Evolutionary conservation across 1,139 yeast species (phyloP), one percentile per base, ranked within the genome.

Genomic region (Candida frijolesensis): DNA sequence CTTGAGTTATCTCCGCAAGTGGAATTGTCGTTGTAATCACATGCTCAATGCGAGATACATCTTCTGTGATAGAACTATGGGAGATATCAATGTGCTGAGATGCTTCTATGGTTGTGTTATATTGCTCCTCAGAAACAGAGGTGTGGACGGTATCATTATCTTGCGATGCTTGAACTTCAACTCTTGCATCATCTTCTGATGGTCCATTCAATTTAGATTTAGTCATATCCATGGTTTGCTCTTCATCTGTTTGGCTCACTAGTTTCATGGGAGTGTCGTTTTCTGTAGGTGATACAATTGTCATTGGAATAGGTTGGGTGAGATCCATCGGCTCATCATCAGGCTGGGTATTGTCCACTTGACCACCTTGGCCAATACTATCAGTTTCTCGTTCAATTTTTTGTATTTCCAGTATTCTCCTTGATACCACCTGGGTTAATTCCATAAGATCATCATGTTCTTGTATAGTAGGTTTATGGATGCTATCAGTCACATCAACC

Each of bases 21-120:
- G 76, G 75, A 2, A 68, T 60, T 9, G 61, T 65, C 0, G 67
- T 58, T 1, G 70, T 68, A 1, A 56, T 46, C 8, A 56, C 59
- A 8, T 55, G 48, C 49, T 38, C 45, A 34, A 33, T 37, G 11
- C 25, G 45, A 14, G 45, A 34, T 25, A 15, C 34, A 22, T 43
- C 42, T 22, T 38, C 42, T 11, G n/a, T 38, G 12, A 38, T 43
- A 14, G 45, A 43, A 14, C 15, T 33, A 12, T 40, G 44, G 6
- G 48, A 38, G 4, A 39, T 30, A 41, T 46, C 40, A 44, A 46
- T 46, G 11, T 30, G 33, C 32, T 46, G 40, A 9, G 48, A 39
- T 4, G 33, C 32, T 22, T 43, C 45, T 19, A n/a, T 38, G 16
- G 15, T n/a, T 3, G 5, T 22, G 9, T 38, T 29, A 19, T 27